Percentiles rank a stretch among this genome's conserved stretches.
Conservation (phyloP, 768 basidiomycete species). For the Calvatia gigantea region DNA sequence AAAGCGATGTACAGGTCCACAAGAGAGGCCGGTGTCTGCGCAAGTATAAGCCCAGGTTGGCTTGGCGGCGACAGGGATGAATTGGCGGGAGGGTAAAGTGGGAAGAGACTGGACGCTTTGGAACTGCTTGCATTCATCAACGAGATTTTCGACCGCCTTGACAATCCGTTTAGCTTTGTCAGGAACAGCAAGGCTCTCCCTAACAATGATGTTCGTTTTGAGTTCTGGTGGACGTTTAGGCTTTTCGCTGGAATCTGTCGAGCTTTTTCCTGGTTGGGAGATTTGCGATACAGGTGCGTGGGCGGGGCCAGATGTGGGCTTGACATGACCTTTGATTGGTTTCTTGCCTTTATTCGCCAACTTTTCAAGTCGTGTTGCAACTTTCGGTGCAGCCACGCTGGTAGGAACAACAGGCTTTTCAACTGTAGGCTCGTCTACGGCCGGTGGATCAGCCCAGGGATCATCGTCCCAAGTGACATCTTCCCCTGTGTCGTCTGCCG, state of each 20-base stretch:
- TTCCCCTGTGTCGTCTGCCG: constrained; percentile 20
- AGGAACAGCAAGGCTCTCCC: constrained; percentile 56
- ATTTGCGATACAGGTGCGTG: constrained; percentile 18
- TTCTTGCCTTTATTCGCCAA: constrained; percentile 54
- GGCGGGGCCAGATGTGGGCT: constrained; percentile 18
- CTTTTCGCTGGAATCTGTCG: neutral
- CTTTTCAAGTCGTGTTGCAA: constrained; percentile 56
- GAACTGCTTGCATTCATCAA: constrained; percentile 68
- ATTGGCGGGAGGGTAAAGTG: constrained; percentile 18
- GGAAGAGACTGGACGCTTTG: constrained; percentile 52
- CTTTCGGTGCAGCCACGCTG: constrained; percentile 37
- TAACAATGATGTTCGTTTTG: constrained; percentile 13
- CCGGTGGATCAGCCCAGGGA: constrained; percentile 56
- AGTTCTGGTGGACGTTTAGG: constrained; percentile 1
- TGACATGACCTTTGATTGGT: constrained; percentile 29
- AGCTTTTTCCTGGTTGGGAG: constrained; percentile 6
- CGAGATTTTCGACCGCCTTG: constrained; percentile 53
- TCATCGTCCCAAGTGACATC: constrained; percentile 63
- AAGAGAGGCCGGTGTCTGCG: constrained; percentile 58
- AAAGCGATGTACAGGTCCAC: constrained; percentile 81
- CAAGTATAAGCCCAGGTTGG: constrained; percentile 50
- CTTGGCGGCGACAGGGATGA: constrained; percentile 26
- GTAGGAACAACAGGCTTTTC: constrained; percentile 25
- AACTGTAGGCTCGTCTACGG: constrained; percentile 23
- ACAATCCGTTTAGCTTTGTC: constrained; percentile 51